Base-by-base conservation (phyloP, 164 flowering plant species). In the Aristolochia fimbriata region DNA sequence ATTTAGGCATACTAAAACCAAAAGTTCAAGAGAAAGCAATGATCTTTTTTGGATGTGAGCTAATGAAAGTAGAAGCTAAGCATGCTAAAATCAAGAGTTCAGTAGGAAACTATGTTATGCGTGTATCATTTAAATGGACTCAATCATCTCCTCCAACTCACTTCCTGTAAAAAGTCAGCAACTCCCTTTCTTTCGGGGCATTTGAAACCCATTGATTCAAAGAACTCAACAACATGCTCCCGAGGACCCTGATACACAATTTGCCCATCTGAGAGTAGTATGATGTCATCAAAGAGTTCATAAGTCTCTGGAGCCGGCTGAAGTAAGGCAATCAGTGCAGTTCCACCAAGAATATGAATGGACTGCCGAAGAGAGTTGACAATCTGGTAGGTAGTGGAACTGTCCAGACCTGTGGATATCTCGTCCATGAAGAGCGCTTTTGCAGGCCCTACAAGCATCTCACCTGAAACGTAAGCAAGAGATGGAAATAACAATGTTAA, bases 21-120 rank as follows among this genome's bases (percentile, higher is more conserved):
- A 11, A 23, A 1, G 8, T 22, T 10, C 14, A 23, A 13, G 15
- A 10, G 8, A 0, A 37, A 37, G 8, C 43, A 13, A 52, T 9
- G 93, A 74, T 86, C 93, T 74, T 84, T 86, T 66, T 73, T 79
- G 56, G 92, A 85, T 45, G 87, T 83, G 58, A 86, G 85, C 92
- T 86, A 63, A 23, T 13, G 54, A 55, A 6, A 41, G 13, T 25
- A 37, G 43, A 20, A 46, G 41, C 9, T 31, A 57, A 57, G 10
- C 12, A 16, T 37, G 5, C 27, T 22, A 22, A 13, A 27, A 22
- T 15, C 31, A 52, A 11, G 11, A 1, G 8, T 22, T 10, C 14
- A 23, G 2, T 2, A 10, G 8, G 4, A 37, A 37, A 37, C 43
- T 23, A 52, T 9, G 21, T 23, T 20, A 15, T 8, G 56, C 20